A percentile compares a stretch with the other conserved stretches of the same genome.
phyloP scores from a whole-genome alignment of 108 stramenopile genomes.

The Chaetoceros muelleri region DNA sequence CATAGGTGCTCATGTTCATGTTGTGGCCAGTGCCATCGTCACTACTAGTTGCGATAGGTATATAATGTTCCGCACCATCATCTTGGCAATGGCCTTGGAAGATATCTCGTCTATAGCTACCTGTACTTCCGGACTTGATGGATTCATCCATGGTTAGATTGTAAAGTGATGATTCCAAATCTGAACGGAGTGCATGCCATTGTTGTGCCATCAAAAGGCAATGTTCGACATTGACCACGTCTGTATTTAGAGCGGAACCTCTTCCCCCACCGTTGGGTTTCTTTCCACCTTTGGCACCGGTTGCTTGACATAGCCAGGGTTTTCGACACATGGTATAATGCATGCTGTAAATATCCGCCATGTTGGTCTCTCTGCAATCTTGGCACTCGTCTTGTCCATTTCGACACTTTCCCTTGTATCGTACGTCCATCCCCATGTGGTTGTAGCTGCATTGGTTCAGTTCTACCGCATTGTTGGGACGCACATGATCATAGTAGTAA shows the following conservation, averaged over 20 bases:
- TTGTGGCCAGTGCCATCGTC: too few species aligned
- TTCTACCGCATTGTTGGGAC: slow-evolving; percentile 39
- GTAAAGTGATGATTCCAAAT: slow-evolving; percentile 33
- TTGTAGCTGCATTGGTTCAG: slow-evolving; percentile 73
- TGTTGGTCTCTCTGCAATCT: slow-evolving; percentile 44
- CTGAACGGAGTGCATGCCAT: slow-evolving; percentile 42
- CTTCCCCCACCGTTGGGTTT: slow-evolving; percentile 1
- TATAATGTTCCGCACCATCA: too few species aligned
- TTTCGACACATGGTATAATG: slow-evolving; percentile 86
- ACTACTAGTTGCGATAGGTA: too few species aligned
- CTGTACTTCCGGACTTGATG: slow-evolving; percentile 28
- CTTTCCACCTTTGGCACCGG: neutral
- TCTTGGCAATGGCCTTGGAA: slow-evolving; percentile 47
- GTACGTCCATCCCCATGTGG: slow-evolving; percentile 70
- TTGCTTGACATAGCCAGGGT: slow-evolving; percentile 72
- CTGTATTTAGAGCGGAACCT: slow-evolving; percentile 19
- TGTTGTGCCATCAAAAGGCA: slow-evolving; percentile 31
- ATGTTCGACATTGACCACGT: slow-evolving; percentile 26
- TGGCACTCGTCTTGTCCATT: slow-evolving; percentile 45
- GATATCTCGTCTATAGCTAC: slow-evolving; percentile 26
- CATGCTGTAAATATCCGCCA: slow-evolving; percentile 34
- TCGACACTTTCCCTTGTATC: slow-evolving; percentile 22
- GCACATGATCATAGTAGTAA: slow-evolving; percentile 53
- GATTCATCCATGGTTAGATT: slow-evolving; percentile 14
- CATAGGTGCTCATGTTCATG: too few species aligned